phyloP scores from a whole-genome alignment of 768 basidiomycete species.

The Lactarius psammicola region DNA sequence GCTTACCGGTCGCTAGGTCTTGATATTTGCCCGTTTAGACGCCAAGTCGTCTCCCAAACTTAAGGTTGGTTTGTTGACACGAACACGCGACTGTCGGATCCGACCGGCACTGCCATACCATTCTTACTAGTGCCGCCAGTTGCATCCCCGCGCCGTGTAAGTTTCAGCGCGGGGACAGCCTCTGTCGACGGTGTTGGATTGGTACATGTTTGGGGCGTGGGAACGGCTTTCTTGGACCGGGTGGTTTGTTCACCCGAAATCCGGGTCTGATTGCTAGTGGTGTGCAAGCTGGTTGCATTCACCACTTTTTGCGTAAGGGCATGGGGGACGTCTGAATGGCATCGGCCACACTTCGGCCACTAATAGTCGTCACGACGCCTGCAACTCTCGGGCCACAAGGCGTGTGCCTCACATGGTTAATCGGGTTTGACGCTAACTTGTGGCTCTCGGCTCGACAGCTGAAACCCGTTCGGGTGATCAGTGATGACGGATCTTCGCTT shows the following conservation, averaged over 20 bases:
- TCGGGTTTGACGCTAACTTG: background rate
- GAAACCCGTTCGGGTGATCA: background rate
- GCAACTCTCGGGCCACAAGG: no score
- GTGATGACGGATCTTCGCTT: background rate
- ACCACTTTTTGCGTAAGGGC: background rate
- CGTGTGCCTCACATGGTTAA: background rate
- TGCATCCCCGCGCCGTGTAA: background rate
- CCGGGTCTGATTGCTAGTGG: background rate
- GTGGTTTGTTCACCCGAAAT: background rate
- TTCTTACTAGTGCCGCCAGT: slow-evolving; percentile 1
- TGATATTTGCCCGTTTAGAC: background rate
- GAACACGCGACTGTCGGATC: background rate
- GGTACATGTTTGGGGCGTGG: background rate
- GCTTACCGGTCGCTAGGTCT: background rate
- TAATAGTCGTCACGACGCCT: no score
- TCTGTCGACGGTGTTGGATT: background rate
- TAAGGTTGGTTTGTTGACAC: background rate
- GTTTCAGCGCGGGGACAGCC: background rate
- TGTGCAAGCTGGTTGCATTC: background rate
- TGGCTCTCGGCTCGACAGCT: background rate
- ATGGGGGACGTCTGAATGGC: background rate
- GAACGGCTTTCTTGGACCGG: background rate
- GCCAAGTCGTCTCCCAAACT: background rate
- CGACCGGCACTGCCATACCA: background rate
- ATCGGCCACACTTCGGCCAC: background rate